Base-by-base conservation (phyloP, 2,329 filamentous ascomycete genomes). In the Fusarium coicis region DNA sequence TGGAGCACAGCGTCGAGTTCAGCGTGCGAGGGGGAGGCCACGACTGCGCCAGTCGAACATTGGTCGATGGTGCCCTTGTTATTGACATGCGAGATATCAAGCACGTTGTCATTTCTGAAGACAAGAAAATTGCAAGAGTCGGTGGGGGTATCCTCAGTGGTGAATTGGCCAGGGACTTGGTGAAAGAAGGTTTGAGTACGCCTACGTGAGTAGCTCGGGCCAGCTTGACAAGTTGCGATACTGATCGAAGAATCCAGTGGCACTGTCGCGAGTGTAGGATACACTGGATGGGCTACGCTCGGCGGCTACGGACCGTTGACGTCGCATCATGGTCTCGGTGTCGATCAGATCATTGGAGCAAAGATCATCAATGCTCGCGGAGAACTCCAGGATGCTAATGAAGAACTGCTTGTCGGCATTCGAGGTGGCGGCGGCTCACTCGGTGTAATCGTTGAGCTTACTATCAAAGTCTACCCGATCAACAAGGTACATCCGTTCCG, bases 81-180 rank as follows among this genome's bases (percentile, higher is more conserved):
- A 74, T 74, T 10, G 71, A 74, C 12, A 66, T 74, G 72, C 54
- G 72, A 10, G 72, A 72, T 34, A 66, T 74, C 16, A 65, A 69
- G 2, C 39, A 63, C 10, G 60, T 69, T 18, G 18, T 26, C 0
- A 10, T 72, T 2, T 4, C 44, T 0, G 32, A 63, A 3, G 64
- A 65, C n/a, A 61, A 54, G 18, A 40, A 15, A 4, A 64, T 30
- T 0, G 71, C 68, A 9, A 39, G 14, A 5, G 39, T 74, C 0
- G 72, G 71, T 0, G 71, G 71, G 0, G 72, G 71, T 0, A 66
- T 72, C 2, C 18, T 74, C 0, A n/a, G 23, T 12, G 46, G 55
- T 0, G 10, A 44, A 0, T n/a, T 74, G 2, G 30, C 39, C 1
- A 30, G 2, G 2, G 2, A 4, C 1, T 10, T 74, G 7, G 60